Evolutionary conservation across 495 filamentous ascomycete species (phyloP).

Genomic region (Penicillium silybi): DNA sequence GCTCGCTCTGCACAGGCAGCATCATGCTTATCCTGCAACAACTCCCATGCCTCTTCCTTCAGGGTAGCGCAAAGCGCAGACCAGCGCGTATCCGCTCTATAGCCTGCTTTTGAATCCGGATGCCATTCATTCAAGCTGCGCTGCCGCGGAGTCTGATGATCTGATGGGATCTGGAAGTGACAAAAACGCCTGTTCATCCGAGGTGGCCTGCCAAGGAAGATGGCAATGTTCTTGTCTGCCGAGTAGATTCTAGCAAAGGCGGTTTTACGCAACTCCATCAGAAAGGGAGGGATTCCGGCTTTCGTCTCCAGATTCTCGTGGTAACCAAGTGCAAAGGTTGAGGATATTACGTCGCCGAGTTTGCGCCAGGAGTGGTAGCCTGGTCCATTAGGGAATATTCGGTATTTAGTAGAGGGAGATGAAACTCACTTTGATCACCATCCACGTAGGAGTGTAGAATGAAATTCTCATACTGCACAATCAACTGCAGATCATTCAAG

Average conservation of each 20-base stretch:
- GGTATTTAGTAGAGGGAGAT: not conserved
- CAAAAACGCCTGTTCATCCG: slow-evolving; percentile 41
- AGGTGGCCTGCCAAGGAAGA: slow-evolving; percentile 43
- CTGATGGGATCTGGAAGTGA: slow-evolving; percentile 34
- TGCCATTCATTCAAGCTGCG: slow-evolving; percentile 12
- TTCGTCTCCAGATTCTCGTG: slow-evolving; percentile 37
- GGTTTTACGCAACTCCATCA: slow-evolving; percentile 34
- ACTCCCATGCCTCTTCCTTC: slow-evolving; percentile 39
- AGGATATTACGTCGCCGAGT: slow-evolving; percentile 39
- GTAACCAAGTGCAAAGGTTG: slow-evolving; percentile 42
- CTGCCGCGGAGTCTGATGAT: not conserved
- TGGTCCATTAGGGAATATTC: slow-evolving; percentile 8
- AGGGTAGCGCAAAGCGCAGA: slow-evolving; percentile 36
- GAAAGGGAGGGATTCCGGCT: slow-evolving; percentile 26
- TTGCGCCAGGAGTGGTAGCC: slow-evolving; percentile 44
- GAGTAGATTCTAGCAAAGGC: slow-evolving; percentile 41
- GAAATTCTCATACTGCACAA: slow-evolving; percentile 45
- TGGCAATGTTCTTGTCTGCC: slow-evolving; percentile 43
- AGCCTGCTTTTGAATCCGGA: slow-evolving; percentile 21
- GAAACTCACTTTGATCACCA: slow-evolving; percentile 39
- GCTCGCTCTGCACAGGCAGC: slow-evolving; percentile 15
- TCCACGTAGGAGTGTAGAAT: slow-evolving; percentile 43
- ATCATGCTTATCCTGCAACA: slow-evolving; percentile 31
- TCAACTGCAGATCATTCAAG: slow-evolving; percentile 42
- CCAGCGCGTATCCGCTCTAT: slow-evolving; percentile 37